These are phyloP conservation scores for Vitis hybrid DNA, from an alignment of 177 flowering plant species.

Conservation along the genomic window DNA sequence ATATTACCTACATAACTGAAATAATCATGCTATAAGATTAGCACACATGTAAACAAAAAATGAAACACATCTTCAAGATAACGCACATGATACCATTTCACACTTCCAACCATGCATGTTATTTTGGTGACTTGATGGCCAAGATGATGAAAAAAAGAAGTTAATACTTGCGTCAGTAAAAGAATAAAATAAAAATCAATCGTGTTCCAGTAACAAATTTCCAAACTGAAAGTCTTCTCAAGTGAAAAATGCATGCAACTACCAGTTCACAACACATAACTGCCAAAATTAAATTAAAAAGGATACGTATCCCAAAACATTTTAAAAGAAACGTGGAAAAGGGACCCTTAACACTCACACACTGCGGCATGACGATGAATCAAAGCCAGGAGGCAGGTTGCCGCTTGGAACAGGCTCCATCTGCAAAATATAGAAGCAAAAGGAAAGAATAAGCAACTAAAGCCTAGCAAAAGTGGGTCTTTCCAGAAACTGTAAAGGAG, in stretches of 20 bases:
- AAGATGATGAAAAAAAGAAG: not conserved
- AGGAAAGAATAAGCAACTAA: not conserved
- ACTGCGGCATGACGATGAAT: conserved; percentile 10
- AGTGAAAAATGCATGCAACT: not conserved
- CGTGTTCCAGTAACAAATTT: not conserved
- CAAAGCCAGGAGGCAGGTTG: conserved; percentile 10
- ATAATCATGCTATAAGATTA: not conserved
- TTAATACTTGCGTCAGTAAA: not conserved
- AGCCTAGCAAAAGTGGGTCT: not conserved
- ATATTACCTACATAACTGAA: conserved; percentile 20
- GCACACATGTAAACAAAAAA: not conserved
- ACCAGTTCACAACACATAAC: not conserved
- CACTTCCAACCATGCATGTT: not conserved
- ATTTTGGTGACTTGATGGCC: not conserved
- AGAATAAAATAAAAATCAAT: not conserved
- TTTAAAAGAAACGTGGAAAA: not conserved
- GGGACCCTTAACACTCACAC: conserved; percentile 1
- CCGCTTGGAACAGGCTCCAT: conserved; percentile 9
- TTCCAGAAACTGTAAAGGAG: too few species aligned
- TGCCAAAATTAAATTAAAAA: not conserved
- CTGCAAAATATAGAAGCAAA: conserved; percentile 6
- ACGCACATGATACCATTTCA: not conserved
- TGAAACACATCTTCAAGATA: not conserved
- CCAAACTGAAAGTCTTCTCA: not conserved
- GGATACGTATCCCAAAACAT: not conserved